Conservation (phyloP, 371 early-diverging fungal species). For the Rhizopus microsporus region DNA sequence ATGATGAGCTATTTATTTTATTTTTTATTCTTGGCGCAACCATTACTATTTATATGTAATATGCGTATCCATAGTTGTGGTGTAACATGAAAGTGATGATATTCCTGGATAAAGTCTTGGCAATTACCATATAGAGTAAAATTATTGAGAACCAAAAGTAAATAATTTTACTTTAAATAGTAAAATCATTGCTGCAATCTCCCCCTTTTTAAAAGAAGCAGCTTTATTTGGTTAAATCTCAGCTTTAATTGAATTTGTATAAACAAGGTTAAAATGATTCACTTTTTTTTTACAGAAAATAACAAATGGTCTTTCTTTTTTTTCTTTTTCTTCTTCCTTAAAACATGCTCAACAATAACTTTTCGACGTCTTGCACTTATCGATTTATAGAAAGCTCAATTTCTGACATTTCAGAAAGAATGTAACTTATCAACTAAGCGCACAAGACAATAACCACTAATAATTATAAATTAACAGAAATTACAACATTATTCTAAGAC, state of each 20-base stretch:
- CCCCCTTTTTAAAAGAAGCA: conserved; percentile 5
- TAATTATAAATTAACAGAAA: background rate
- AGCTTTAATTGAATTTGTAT: background rate
- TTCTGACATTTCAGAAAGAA: conserved; percentile 31
- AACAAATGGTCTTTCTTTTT: conserved; percentile 9
- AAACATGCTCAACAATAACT: conserved; percentile 3
- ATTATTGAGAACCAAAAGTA: conserved; percentile 21
- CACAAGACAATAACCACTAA: background rate
- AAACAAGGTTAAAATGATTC: background rate
- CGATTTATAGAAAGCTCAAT: conserved; percentile 46
- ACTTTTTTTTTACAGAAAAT: conserved; percentile 6
- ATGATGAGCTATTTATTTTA: background rate
- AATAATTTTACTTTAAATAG: conserved; percentile 31
- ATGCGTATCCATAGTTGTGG: too few species aligned
- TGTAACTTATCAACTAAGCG: conserved; percentile 20
- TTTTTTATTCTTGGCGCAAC: conserved; percentile 5
- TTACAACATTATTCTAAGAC: conserved; percentile 17
- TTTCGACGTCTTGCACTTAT: conserved; percentile 37
- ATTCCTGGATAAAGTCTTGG: conserved; percentile 30
- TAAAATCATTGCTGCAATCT: conserved; percentile 18
- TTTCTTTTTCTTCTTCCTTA: conserved; percentile 7
- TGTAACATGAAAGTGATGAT: conserved; percentile 9
- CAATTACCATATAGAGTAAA: conserved; percentile 20
- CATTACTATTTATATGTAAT: too few species aligned
- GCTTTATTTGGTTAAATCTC: conserved; percentile 5